Evolutionary conservation across 352 stramenopile species (phyloP).

Genomic region (Proteromonas lacertae): DNA sequence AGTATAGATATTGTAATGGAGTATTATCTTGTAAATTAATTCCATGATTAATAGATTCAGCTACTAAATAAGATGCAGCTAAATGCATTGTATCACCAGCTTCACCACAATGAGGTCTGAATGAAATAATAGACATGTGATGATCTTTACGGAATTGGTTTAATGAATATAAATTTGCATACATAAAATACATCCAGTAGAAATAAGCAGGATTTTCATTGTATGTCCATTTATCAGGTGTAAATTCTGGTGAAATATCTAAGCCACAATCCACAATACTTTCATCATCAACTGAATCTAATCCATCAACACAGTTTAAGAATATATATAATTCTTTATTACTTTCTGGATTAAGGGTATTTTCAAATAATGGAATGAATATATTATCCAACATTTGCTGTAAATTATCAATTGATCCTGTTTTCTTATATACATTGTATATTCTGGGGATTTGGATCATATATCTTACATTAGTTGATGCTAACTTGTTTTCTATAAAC

Average conservation of each 20-base stretch:
- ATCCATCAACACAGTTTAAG: constrained; percentile 65
- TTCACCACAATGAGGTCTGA: constrained; percentile 88
- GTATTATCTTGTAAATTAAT: constrained; percentile 81
- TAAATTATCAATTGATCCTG: constrained; percentile 52
- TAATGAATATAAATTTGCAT: constrained; percentile 73
- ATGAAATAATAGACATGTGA: constrained; percentile 21
- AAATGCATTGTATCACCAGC: constrained; percentile 83
- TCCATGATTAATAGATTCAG: constrained; percentile 86
- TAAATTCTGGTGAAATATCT: constrained; percentile 11
- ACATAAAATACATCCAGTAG: constrained; percentile 84
- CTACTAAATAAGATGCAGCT: constrained; percentile 37
- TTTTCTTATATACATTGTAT: constrained; percentile 78
- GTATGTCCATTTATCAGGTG: constrained; percentile 12
- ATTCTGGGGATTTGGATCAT: constrained; percentile 83
- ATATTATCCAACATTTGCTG: constrained; percentile 91
- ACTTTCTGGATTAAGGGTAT: constrained; percentile 62
- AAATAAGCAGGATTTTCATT: constrained; percentile 52
- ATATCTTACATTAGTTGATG: constrained; percentile 72
- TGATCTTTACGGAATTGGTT: constrained; percentile 61
- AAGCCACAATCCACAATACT: constrained; percentile 37
- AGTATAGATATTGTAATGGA: constrained; percentile 89
- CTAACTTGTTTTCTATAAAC: constrained; percentile 62
- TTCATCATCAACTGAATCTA: constrained; percentile 96
- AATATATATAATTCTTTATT: constrained; percentile 59
- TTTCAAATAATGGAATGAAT: constrained; percentile 83